Base-by-base conservation (phyloP, 1,284 basidiomycete species). In the Papiliotrema laurentii region DNA sequence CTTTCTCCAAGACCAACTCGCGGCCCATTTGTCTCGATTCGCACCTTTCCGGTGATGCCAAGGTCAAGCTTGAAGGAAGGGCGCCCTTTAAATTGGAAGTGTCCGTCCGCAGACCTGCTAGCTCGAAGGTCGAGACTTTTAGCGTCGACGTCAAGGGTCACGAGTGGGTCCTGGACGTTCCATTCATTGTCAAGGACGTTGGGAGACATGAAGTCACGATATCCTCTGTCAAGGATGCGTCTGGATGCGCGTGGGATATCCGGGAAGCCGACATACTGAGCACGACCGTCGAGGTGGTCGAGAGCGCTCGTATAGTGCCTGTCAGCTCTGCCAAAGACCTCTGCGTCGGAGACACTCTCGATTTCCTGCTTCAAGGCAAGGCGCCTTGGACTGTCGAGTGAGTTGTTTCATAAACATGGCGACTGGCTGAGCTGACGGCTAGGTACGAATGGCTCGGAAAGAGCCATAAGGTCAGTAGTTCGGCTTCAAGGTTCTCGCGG, bases 371-470 rank as follows among this genome's bases (percentile, higher is more conserved):
- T 18, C 91, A 97, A 73, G 94, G 94, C 45, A 88, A 83, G 40
- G 84, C 93, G n/a, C 93, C 94, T 2, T 98, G 94, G 92, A 86
- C 84, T 5, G 83, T 98, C 49, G 84, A 84, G 83, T 92, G 61
- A 47, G 82, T 75, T 9, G 10, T 33, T 28, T 5, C 16, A 14
- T 6, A 16, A 16, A 31, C 19, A 9, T 19, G 33, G 5, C 22
- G 4, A 11, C 14, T 30, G 22, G 22, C 26, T 22, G 5, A 38
- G 49, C 47, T 51, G 27, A 9, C 22, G 26, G 21, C 1, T 51
- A 89, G 87, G 49, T 92, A 96, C 72, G 82, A 83, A 39, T 83
- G 92, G 71, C 85, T 89, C 56, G 83, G 84, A 43, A 88, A 85
- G 69, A 68, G 79, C 18, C 80, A 87, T 60, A 82, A 80, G 3